phyloP scores from a whole-genome alignment of 345 rosid species.

The Citrus glauca region DNA sequence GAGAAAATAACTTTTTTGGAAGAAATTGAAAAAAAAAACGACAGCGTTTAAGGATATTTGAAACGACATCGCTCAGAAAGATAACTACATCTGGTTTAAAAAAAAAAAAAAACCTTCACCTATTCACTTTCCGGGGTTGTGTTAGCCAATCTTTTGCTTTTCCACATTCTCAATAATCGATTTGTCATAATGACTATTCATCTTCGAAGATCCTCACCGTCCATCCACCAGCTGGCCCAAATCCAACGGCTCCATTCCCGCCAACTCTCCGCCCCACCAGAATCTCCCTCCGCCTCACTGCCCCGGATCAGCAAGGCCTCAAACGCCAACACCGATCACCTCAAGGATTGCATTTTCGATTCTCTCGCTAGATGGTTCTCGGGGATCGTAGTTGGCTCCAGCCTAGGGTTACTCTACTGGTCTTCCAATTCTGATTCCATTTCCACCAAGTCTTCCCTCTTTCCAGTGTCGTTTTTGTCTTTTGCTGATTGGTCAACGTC shows the following conservation, averaged over 20 bases:
- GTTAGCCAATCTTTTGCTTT: neutral
- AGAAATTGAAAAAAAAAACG: no score
- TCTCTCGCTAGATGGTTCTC: slow-evolving; percentile 49
- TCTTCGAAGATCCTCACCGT: slow-evolving; percentile 36
- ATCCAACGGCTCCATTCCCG: slow-evolving; percentile 48
- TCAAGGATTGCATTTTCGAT: neutral
- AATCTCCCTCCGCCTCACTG: slow-evolving; percentile 28
- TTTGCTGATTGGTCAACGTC: slow-evolving; percentile 46
- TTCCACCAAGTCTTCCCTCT: slow-evolving; percentile 26
- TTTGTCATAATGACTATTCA: slow-evolving; percentile 30
- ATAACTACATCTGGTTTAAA: neutral
- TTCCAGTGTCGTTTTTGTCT: slow-evolving; percentile 29
- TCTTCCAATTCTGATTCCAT: slow-evolving; percentile 28
- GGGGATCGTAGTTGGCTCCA: slow-evolving; percentile 49
- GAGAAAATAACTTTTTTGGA: no score
- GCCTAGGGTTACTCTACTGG: slow-evolving; percentile 57
- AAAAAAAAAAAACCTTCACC: no score
- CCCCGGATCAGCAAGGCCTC: slow-evolving; percentile 19
- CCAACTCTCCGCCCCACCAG: slow-evolving; percentile 27
- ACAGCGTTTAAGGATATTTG: neutral
- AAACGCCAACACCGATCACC: slow-evolving; percentile 11
- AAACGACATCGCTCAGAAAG: neutral
- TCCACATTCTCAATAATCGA: neutral
- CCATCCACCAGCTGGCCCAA: slow-evolving; percentile 25
- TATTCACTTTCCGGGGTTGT: neutral